Conservation (phyloP, 441 rosid species). For the Syzygium malaccense region DNA sequence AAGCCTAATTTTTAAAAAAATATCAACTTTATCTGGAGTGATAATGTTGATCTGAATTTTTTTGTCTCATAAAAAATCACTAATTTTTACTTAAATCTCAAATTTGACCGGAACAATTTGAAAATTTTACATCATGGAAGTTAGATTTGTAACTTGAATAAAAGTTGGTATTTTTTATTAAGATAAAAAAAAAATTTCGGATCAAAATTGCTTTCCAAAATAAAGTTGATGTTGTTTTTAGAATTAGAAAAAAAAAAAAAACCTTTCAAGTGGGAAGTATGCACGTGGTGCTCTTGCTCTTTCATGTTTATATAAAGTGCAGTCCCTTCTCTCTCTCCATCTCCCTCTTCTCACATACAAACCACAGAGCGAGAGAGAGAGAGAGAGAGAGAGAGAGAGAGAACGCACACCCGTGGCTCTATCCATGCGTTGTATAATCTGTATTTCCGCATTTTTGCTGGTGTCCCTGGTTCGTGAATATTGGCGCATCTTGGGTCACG, state of each 20-base stretch:
- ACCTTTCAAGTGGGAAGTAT: background rate
- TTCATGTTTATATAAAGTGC: conserved; percentile 6
- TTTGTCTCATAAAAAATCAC: too few species aligned
- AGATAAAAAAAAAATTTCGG: too few species aligned
- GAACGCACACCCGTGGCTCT: background rate
- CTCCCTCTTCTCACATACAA: background rate
- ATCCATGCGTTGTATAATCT: background rate
- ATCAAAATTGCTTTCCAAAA: too few species aligned
- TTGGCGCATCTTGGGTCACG: background rate
- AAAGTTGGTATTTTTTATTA: too few species aligned
- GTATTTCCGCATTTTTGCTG: background rate
- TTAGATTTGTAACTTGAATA: too few species aligned
- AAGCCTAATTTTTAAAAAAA: background rate
- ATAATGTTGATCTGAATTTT: too few species aligned
- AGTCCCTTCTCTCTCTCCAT: background rate
- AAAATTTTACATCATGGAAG: too few species aligned
- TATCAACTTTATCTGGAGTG: too few species aligned
- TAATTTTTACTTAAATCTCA: too few species aligned
- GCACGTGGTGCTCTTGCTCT: conserved; percentile 19
- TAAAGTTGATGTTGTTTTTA: too few species aligned
- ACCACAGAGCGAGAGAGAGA: background rate
- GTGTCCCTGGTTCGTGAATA: background rate
- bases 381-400: conserved; percentile 7
- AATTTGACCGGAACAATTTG: too few species aligned
- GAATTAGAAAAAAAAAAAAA: background rate